These are phyloP conservation scores for Boletus calvinii DNA, from an alignment of 1,284 basidiomycete genomes.

Conservation along the genomic window DNA sequence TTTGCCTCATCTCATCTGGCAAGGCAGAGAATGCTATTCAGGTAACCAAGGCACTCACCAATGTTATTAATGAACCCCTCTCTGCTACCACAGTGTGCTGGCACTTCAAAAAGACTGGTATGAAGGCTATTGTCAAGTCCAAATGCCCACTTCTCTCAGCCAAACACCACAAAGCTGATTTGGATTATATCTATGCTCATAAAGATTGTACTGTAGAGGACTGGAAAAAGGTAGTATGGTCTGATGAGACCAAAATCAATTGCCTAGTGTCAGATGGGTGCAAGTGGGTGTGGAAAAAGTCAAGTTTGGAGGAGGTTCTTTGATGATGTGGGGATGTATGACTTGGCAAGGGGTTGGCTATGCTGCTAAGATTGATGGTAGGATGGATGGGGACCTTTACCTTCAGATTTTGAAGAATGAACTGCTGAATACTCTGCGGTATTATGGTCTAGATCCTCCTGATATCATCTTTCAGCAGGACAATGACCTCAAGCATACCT, in stretches of 20 bases:
- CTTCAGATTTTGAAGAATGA: background rate
- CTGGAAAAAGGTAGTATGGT: background rate
- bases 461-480: too few species aligned
- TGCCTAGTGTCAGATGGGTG: background rate
- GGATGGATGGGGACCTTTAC: background rate
- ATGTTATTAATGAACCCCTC: constrained; percentile 1
- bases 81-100: background rate
- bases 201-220: background rate
- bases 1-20: background rate
- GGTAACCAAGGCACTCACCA: constrained; percentile 8
- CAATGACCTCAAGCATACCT: background rate
- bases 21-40: constrained; percentile 2
- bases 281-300: background rate
- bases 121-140: constrained; percentile 8
- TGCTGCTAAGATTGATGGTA: background rate
- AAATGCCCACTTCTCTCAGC: constrained; percentile 3
- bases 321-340: background rate
- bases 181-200: background rate
- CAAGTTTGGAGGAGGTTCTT: background rate
- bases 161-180: background rate
- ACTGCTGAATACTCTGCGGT: background rate
- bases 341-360: too few species aligned
- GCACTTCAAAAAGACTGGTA: background rate
- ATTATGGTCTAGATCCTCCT: background rate
- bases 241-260: constrained; percentile 1